Evolutionary conservation across 768 basidiomycete species (phyloP).

Genomic region (Hebeloma cylindrosporum): DNA sequence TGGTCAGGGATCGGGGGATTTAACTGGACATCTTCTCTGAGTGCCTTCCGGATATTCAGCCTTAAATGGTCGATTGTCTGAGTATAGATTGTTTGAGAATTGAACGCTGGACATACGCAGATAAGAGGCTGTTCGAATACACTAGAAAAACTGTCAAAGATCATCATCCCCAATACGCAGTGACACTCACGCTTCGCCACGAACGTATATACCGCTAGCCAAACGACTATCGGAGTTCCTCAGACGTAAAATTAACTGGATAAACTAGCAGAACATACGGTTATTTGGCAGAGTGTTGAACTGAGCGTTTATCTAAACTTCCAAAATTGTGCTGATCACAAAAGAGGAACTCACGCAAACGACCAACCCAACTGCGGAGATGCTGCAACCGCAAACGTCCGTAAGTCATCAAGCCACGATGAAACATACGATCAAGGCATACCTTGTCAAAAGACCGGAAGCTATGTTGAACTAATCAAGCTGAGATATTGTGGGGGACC

Average conservation of each 20-base stretch:
- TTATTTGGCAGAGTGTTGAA: not conserved
- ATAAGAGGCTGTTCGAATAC: slow-evolving; percentile 28
- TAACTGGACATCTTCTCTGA: slow-evolving; percentile 11
- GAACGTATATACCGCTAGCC: not conserved
- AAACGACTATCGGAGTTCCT: not conserved
- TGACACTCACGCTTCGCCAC: not conserved
- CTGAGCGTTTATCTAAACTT: not conserved
- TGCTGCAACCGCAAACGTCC: slow-evolving; percentile 3
- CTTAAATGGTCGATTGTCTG: no score
- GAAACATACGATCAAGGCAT: no score
- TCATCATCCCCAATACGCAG: not conserved
- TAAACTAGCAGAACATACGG: not conserved
- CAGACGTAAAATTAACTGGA: not conserved
- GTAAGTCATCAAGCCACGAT: not conserved
- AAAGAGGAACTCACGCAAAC: slow-evolving; percentile 4
- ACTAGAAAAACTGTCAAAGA: slow-evolving; percentile 14
- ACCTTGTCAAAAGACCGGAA: slow-evolving; percentile 28
- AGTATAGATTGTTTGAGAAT: no score
- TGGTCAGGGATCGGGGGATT: slow-evolving; percentile 3
- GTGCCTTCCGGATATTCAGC: no score
- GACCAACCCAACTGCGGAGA: slow-evolving; percentile 18
- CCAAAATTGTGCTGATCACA: not conserved
- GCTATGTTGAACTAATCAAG: slow-evolving; percentile 13
- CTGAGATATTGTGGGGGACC: not conserved
- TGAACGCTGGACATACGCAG: slow-evolving; percentile 21